These are phyloP conservation scores for Bocquillonia castaneifolia DNA, from an alignment of 441 rosid species.

Conservation along the genomic window DNA sequence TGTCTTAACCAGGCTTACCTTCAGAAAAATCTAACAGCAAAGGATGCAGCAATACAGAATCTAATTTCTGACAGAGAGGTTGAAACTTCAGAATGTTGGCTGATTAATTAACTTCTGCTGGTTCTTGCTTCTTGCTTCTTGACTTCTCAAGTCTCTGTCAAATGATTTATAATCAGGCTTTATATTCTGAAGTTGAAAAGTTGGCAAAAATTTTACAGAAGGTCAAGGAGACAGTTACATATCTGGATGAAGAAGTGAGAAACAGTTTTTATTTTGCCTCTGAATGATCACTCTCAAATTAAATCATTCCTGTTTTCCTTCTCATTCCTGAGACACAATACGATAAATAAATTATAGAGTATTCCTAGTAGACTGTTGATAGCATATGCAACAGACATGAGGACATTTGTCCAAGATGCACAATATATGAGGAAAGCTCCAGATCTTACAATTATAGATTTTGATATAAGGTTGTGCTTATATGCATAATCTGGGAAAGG, in stretches of 20 bases:
- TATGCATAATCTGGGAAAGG: not conserved
- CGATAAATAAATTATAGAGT: not conserved
- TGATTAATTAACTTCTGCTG: slow-evolving; percentile 16
- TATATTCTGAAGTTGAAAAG: slow-evolving; percentile 51
- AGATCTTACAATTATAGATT: not conserved
- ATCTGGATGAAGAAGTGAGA: slow-evolving; percentile 63
- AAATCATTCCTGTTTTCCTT: not conserved
- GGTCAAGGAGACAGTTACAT: slow-evolving; percentile 52
- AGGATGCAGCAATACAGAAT: slow-evolving; percentile 57
- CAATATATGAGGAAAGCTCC: not conserved
- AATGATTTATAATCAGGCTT: slow-evolving; percentile 37
- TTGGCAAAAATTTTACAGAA: slow-evolving; percentile 48
- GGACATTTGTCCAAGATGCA: not conserved
- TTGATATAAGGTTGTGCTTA: slow-evolving; percentile 2
- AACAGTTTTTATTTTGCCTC: slow-evolving; percentile 12
- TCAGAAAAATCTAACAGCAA: slow-evolving; percentile 54
- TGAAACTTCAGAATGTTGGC: slow-evolving; percentile 18
- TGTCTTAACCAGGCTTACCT: slow-evolving; percentile 63
- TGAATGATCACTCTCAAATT: slow-evolving; percentile 11
- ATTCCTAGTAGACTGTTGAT: not conserved
- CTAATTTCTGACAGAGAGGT: slow-evolving; percentile 69
- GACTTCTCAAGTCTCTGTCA: slow-evolving; percentile 10
- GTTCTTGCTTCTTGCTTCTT: slow-evolving; percentile 18
- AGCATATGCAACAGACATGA: not conserved
- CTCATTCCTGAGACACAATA: not conserved